Base-by-base conservation (phyloP, 805 yeast genomes). In the Jamesozyma rosinii region DNA sequence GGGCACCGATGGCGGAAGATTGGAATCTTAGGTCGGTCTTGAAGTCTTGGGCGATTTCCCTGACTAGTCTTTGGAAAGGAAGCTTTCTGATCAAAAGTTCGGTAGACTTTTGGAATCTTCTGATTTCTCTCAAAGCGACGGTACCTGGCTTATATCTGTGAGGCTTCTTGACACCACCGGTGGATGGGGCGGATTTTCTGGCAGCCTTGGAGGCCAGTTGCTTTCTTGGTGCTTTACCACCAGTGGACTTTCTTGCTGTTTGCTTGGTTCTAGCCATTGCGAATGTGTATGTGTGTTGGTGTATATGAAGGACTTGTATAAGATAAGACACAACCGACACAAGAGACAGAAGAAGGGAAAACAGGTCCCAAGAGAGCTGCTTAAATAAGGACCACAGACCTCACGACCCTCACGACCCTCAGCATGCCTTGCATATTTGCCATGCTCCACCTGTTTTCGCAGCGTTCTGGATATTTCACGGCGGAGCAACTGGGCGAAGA, bases 61-160 rank as follows among this genome's bases (percentile, higher is more conserved):
- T 78, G 45, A 89, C 96, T 65, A 89, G 77, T 76, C 97, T 82
- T 69, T 90, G 96, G 83, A 90, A 90, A 47, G 97, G 97, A 58
- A 90, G 77, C 70, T 90, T 90, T 77, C 95, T 84, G 70, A 90
- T 86, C 70, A 90, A 79, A 42, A 90, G 76, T 68, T 89, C 95
- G 57, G 97, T 89, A 47, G 95, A 83, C 67, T 87, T 85, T 75
- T 90, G 97, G 76, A 89, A 90, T 77, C 94, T 83, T 77, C 96
- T 83, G 65, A 92, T 86, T 75, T 90, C 97, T 75, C 95, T 82
- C 68, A 87, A 77, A 50, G 97, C 97, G 62, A 83, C 92, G 64
- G 92, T 85, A 80, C 95, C 95, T 72, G 95, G 95, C 84, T 83
- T 83, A 76, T 85, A 86, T 83, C 95, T 84, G 80, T 84, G 94